Evolutionary conservation across 179 eudicot species (phyloP), one percentile per base, ranked within the genome.

Genomic region (Actinidia arguta): DNA sequence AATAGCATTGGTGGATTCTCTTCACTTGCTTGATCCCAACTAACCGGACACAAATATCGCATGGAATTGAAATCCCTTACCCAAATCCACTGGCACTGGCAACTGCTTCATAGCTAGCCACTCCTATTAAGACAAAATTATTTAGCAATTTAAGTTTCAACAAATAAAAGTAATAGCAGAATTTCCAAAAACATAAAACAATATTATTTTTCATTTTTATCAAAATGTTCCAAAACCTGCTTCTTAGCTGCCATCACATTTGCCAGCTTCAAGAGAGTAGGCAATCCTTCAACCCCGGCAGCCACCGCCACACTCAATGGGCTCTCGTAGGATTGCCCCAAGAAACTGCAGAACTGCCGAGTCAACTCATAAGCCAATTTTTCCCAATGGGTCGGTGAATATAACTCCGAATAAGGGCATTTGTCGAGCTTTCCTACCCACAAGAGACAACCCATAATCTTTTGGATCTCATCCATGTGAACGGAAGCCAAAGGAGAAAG

Each of bases 1-100:
- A 96, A 86, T 84, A 91, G 83, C 98, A 96, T 93, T 14, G 99
- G 93, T 1, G 99, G 99, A 79, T 96, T 96, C 59, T 92, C 96
- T 61, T 91, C 98, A 7, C 91, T 90, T 6, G 91, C 97, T 81
- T 93, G 96, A 51, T 96, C 99, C 18, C 98, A 83, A 75, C 95
- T 93, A 27, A 96, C 99, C 0, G 98, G 98, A 51, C 99, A 96
- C 98, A 69, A 96, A 96, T 9, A 95, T 83, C 0, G 98, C 90
- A 80, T 96, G 99, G 86, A 95, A 96, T 73, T 96, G 98, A 73
- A 95, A 95, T 76, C 92, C 93, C 82, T 82, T 80, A 17, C 79
- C 94, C 74, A 96, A 84, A 77, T 96, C 99, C 25, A 96, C 85
- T 0, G 99, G 98, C 80, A 95, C 95, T 1, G 98, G 99, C 22